Percentiles rank a stretch among this genome's conserved stretches.
Evolutionary conservation across 2,329 filamentous ascomycete genomes (phyloP).

Genomic region (Cercospora berteroae): DNA sequence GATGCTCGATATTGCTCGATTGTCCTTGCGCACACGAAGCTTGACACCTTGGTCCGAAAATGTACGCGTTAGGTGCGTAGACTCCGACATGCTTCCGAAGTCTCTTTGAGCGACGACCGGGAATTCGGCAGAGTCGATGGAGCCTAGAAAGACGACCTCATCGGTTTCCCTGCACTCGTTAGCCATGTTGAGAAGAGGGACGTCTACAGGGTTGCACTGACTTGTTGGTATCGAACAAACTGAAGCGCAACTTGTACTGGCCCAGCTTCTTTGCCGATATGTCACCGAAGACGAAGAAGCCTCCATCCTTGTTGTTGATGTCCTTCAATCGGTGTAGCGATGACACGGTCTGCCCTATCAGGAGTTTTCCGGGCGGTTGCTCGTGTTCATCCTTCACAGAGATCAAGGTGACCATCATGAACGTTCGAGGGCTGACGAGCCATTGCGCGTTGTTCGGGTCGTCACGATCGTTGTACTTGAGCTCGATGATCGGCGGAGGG

Average conservation of each 20-base stretch:
- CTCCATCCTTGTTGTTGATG: slow-evolving; percentile 57
- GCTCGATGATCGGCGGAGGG: slow-evolving; percentile 78
- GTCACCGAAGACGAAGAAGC: slow-evolving; percentile 89
- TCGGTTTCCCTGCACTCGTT: slow-evolving; percentile 31
- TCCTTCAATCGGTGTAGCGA: slow-evolving; percentile 82
- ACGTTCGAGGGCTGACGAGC: slow-evolving; percentile 64
- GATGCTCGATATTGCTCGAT: slow-evolving; percentile 47
- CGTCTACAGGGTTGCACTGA: slow-evolving; percentile 38
- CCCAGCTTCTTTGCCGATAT: slow-evolving; percentile 75
- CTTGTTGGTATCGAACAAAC: slow-evolving; percentile 70
- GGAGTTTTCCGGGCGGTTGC: slow-evolving; percentile 21
- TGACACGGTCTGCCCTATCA: slow-evolving; percentile 69
- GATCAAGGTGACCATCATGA: slow-evolving; percentile 59
- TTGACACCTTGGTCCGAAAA: slow-evolving; percentile 88
- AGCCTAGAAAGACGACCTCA: slow-evolving; percentile 53
- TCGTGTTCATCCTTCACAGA: slow-evolving; percentile 27
- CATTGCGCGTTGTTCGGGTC: slow-evolving; percentile 57
- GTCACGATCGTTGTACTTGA: slow-evolving; percentile 50
- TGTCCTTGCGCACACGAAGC: slow-evolving; percentile 78
- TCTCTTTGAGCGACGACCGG: slow-evolving; percentile 56
- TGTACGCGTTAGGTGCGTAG: slow-evolving; percentile 73
- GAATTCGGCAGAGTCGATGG: slow-evolving; percentile 65
- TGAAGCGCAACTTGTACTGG: slow-evolving; percentile 70
- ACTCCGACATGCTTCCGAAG: slow-evolving; percentile 77
- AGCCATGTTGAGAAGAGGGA: not conserved